A percentile compares a stretch with the other conserved stretches of the same genome.
phyloP scores from a whole-genome alignment of 2,329 filamentous ascomycete species.

The Fusarium sp. region DNA sequence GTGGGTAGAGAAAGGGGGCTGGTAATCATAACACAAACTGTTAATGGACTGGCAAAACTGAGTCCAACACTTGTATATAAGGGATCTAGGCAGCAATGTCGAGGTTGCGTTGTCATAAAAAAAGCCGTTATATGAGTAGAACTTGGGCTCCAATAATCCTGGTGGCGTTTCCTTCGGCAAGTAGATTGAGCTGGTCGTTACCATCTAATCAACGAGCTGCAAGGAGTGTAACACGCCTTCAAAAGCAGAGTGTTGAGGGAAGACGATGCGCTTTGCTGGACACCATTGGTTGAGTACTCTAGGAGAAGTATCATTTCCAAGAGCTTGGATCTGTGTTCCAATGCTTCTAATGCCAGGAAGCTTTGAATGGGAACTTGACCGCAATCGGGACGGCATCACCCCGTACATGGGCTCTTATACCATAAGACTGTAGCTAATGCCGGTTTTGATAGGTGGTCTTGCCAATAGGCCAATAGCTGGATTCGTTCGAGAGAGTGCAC shows the following conservation, averaged over 20 bases:
- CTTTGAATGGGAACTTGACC: neutral
- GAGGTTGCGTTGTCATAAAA: neutral
- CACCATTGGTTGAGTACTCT: neutral
- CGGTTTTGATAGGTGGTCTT: neutral
- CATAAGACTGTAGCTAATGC: neutral
- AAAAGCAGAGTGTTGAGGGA: neutral
- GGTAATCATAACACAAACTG: neutral
- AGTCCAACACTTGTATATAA: neutral
- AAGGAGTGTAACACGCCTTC: neutral
- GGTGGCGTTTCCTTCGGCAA: neutral
- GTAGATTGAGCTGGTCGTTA: slow-evolving; percentile 4
- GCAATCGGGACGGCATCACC: neutral
- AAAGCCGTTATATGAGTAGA: neutral
- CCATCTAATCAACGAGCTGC: neutral
- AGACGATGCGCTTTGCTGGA: neutral
- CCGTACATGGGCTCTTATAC: neutral
- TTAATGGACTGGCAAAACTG: neutral
- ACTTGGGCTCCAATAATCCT: slow-evolving; percentile 8
- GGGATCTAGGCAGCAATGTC: neutral
- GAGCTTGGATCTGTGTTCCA: neutral
- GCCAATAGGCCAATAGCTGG: neutral
- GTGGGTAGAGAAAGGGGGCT: neutral
- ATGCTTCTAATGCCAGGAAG: neutral
- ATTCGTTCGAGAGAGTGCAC: neutral
- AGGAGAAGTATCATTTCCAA: neutral